These are phyloP conservation scores for Puccinia hordei DNA, from an alignment of 1,284 basidiomycete genomes.

Conservation along the genomic window DNA sequence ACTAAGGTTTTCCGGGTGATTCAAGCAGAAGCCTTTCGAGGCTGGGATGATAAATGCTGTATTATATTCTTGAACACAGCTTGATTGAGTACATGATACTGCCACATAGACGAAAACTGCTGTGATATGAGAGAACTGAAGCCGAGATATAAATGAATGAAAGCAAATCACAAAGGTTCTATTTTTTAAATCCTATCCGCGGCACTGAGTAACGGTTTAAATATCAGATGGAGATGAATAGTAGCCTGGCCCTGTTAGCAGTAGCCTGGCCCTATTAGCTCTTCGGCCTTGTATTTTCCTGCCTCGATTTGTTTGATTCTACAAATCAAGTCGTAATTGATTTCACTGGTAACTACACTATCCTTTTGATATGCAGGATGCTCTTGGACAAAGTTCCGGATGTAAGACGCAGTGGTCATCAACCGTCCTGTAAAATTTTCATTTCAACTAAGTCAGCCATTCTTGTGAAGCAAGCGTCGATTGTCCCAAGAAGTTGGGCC, in stretches of 20 bases:
- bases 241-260: conserved; percentile 26
- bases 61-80: neutral
- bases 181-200: neutral
- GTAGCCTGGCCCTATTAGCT: conserved; percentile 29
- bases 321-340: conserved; percentile 90
- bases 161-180: neutral
- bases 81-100: neutral
- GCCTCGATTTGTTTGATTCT: conserved; percentile 80
- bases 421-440: conserved; percentile 67
- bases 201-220: neutral
- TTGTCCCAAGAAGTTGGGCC: neutral
- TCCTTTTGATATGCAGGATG: conserved; percentile 90
- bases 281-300: conserved; percentile 53
- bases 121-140: neutral
- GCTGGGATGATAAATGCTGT: neutral
- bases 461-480: neutral
- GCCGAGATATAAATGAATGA: neutral
- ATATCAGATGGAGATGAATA: neutral
- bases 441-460: neutral
- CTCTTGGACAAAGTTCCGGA: conserved; percentile 81
- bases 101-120: neutral
- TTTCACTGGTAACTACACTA: conserved; percentile 82
- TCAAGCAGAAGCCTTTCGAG: neutral
- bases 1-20: neutral
- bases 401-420: conserved; percentile 89